Percentiles rank a stretch among this genome's conserved stretches.
phyloP scores from a whole-genome alignment of 148 eudicot genomes.

The Arbutus unedo region DNA sequence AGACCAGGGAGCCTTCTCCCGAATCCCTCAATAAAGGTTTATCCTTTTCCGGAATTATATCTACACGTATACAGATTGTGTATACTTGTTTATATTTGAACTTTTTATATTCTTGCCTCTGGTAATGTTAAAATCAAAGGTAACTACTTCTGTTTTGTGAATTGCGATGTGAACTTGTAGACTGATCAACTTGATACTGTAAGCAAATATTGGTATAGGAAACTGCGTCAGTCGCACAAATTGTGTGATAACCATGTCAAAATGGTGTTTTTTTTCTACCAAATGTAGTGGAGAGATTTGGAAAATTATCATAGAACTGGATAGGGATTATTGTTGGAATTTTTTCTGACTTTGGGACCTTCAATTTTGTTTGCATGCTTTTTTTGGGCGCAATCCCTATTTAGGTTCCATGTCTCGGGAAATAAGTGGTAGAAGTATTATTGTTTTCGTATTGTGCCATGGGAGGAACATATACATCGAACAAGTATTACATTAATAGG shows the following conservation, averaged over 20 bases:
- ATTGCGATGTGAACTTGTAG: background rate
- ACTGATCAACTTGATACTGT: background rate
- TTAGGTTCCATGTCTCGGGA: background rate
- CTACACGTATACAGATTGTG: background rate
- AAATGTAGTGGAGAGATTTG: background rate
- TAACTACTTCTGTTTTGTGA: background rate
- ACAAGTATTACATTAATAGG: background rate
- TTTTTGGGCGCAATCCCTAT: background rate
- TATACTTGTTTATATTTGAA: background rate
- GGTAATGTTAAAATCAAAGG: background rate
- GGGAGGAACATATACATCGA: background rate
- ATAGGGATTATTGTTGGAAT: background rate
- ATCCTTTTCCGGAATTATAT: background rate
- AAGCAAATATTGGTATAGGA: background rate
- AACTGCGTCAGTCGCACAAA: background rate
- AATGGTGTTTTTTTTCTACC: background rate
- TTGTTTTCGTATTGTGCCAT: background rate
- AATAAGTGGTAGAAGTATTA: background rate
- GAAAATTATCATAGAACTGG: background rate
- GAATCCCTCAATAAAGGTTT: constrained; percentile 76
- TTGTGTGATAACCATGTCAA: background rate
- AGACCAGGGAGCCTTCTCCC: constrained; percentile 67
- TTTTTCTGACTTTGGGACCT: background rate
- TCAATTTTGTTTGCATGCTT: background rate
- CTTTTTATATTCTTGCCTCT: background rate